Evolutionary conservation across 768 basidiomycete species (phyloP).

Genomic region (Gelatoporia subvermispora): DNA sequence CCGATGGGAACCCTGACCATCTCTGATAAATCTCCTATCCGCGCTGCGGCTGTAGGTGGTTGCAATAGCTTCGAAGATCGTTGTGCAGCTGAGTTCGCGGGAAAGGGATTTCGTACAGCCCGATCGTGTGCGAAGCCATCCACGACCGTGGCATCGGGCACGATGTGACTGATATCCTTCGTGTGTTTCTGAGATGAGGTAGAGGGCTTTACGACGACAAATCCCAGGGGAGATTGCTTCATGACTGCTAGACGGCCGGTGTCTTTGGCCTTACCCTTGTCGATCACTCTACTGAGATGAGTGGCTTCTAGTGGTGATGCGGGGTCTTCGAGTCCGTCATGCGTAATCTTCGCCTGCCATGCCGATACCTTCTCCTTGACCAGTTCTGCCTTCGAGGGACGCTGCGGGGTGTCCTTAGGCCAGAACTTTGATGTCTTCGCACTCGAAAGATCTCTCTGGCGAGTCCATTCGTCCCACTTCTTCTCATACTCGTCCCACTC

Average conservation of each 20-base stretch:
- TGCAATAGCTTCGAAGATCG: too few species aligned
- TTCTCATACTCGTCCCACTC: slow-evolving; percentile 46
- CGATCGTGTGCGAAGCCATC: too few species aligned
- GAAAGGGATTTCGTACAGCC: too few species aligned
- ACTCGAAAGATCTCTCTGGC: not conserved
- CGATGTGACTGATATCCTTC: too few species aligned
- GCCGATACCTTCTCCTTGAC: slow-evolving; percentile 31
- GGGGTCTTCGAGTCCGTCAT: not conserved
- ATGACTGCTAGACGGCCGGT: not conserved
- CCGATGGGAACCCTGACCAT: slow-evolving; percentile 23
- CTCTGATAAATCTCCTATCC: slow-evolving; percentile 33
- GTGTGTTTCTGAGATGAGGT: slow-evolving; percentile 6
- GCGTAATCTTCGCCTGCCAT: slow-evolving; percentile 29
- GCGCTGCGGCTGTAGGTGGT: not conserved
- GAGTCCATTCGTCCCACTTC: slow-evolving; percentile 21
- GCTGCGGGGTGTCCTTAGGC: not conserved
- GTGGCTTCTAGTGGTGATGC: slow-evolving; percentile 7
- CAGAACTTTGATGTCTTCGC: slow-evolving; percentile 17
- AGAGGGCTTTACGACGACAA: slow-evolving; percentile 38
- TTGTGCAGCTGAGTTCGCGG: too few species aligned
- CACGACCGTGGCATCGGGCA: too few species aligned
- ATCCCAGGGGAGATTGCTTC: slow-evolving; percentile 32
- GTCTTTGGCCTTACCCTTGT: slow-evolving; percentile 6
- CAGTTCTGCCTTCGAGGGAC: slow-evolving; percentile 16
- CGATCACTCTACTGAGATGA: not conserved